These are phyloP conservation scores for Neofusicoccum sp. DNA, from an alignment of 2,329 filamentous ascomycete species.

Conservation along the genomic window DNA sequence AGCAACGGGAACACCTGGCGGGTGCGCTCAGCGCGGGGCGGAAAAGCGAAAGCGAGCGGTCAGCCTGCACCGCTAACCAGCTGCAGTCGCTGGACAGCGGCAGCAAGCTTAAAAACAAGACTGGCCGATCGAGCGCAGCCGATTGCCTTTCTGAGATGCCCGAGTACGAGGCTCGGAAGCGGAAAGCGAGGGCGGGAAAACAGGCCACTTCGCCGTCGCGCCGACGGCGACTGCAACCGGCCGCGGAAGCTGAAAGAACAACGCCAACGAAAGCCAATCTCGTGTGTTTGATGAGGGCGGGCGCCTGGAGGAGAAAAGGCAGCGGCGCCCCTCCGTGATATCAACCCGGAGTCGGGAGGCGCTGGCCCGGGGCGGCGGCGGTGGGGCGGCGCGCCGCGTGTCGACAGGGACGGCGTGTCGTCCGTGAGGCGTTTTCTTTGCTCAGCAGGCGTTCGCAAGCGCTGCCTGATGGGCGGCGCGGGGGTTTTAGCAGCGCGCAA, in stretches of 20 bases:
- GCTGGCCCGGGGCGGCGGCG: neutral
- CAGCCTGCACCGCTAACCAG: neutral
- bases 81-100: neutral
- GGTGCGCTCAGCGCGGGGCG: neutral
- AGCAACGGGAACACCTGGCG: neutral
- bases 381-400: neutral
- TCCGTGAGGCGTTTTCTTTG: neutral
- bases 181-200: neutral
- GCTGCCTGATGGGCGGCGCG: neutral
- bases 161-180: neutral
- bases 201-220: no score
- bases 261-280: neutral
- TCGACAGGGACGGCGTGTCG: neutral
- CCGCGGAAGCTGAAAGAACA: neutral
- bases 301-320: neutral
- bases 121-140: neutral
- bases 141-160: neutral
- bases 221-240: no score
- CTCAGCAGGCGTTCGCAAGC: neutral
- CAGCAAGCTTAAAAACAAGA: constrained; percentile 1
- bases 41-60: neutral
- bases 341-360: neutral
- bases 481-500: neutral
- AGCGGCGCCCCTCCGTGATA: neutral
- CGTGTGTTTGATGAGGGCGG: neutral